Conservation (phyloP, 352 stramenopile genomes). For the Phytophthora pseudosyringae region DNA sequence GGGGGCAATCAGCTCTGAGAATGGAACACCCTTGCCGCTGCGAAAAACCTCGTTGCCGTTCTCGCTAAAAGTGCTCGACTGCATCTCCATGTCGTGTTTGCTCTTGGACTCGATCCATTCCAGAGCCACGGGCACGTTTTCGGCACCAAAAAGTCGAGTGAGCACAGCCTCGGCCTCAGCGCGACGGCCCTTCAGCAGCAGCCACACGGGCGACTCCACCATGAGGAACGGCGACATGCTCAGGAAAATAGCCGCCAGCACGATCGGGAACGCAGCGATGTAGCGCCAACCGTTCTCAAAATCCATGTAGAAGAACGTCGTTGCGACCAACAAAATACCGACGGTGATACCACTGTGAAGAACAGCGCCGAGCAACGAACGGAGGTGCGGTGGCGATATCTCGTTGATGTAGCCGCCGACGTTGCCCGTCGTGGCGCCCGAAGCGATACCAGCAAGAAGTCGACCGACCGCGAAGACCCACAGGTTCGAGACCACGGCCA, state of each 20-base stretch:
- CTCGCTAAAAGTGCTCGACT: conserved; percentile 39
- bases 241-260: conserved; percentile 56
- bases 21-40: conserved; percentile 36
- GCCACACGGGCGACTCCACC: conserved; percentile 58
- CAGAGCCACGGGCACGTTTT: conserved; percentile 44
- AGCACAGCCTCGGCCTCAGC: conserved; percentile 42
- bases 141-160: conserved; percentile 41
- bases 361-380: conserved; percentile 41
- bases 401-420: conserved; percentile 55
- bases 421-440: conserved; percentile 49
- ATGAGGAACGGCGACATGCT: conserved; percentile 51
- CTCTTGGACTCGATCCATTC: conserved; percentile 50
- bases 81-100: conserved; percentile 39
- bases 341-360: conserved; percentile 49
- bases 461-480: conserved; percentile 53
- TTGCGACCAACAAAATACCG: conserved; percentile 52
- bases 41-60: conserved; percentile 36
- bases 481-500: conserved; percentile 37
- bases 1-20: conserved; percentile 35
- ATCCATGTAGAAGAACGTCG: conserved; percentile 63
- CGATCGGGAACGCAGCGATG: conserved; percentile 63
- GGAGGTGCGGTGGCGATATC: conserved; percentile 51
- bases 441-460: conserved; percentile 58
- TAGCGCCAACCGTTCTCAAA: conserved; percentile 61
- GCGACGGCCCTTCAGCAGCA: conserved; percentile 46